Percentiles rank a stretch among this genome's conserved stretches.
These are phyloP conservation scores for Chrysanthemum makinoi DNA, from an alignment of 129 eudicot species.

Conservation along the genomic window DNA sequence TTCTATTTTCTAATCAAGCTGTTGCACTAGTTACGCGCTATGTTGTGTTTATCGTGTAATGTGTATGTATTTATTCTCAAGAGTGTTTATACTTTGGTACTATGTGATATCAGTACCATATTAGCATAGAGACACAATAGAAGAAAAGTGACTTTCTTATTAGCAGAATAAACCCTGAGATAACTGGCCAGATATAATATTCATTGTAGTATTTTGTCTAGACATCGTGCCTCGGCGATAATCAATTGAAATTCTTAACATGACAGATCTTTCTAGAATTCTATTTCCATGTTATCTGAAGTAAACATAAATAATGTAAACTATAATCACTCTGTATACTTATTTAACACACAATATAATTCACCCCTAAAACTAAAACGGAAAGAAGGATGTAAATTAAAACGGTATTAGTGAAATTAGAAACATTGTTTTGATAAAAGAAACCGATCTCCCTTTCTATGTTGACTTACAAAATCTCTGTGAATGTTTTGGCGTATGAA, in stretches of 20 bases:
- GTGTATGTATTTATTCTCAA: neutral
- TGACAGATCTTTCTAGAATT: no score
- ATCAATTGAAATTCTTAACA: neutral
- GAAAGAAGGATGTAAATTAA: constrained; percentile 11
- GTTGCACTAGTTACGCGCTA: neutral
- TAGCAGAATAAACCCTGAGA: no score
- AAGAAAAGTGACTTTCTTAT: no score
- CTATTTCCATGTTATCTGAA: neutral
- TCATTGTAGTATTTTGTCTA: neutral
- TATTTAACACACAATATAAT: constrained; percentile 40
- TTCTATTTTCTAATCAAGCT: constrained; percentile 7
- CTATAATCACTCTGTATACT: constrained; percentile 33
- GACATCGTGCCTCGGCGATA: neutral
- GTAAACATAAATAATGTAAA: constrained; percentile 21
- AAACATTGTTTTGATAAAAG: constrained; percentile 19
- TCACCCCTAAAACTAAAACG: constrained; percentile 18
- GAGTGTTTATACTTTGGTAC: neutral
- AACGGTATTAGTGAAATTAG: constrained; percentile 18
- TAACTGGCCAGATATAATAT: neutral
- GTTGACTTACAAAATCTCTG: constrained; percentile 28
- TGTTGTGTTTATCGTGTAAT: neutral
- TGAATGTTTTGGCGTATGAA: constrained; percentile 50
- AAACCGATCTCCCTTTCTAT: constrained; percentile 18
- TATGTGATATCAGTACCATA: no score
- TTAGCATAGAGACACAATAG: no score